Conservation (phyloP, 75 land plant species). For the Isoetes taiwanensis region DNA sequence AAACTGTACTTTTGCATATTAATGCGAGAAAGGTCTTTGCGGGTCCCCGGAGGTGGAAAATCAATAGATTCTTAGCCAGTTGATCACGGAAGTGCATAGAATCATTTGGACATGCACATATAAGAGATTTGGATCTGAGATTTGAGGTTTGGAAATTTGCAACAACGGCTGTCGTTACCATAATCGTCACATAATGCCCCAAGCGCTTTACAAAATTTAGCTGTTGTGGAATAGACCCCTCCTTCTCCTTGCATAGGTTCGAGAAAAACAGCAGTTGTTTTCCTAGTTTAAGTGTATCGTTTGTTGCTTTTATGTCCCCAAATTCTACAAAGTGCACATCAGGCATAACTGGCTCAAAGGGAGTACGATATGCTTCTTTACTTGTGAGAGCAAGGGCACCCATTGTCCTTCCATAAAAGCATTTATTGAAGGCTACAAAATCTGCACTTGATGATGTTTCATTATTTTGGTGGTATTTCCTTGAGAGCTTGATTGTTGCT, state of each 20-base stretch:
- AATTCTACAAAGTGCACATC: constrained; percentile 72
- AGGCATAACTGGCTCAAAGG: constrained; percentile 91
- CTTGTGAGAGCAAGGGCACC: constrained; percentile 92
- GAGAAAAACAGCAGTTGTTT: constrained; percentile 86
- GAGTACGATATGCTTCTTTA: constrained; percentile 64
- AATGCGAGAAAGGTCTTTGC: too few species aligned
- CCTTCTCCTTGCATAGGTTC: constrained; percentile 97
- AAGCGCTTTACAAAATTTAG: constrained; percentile 43
- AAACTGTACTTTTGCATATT: too few species aligned
- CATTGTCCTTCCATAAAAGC: constrained; percentile 88
- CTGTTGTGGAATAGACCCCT: constrained; percentile 58
- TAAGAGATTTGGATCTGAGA: too few species aligned
- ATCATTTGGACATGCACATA: too few species aligned
- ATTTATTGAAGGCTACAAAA: constrained; percentile 53
- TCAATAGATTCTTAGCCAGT: too few species aligned
- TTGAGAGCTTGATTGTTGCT: constrained; percentile 84
- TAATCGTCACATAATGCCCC: constrained; percentile 56
- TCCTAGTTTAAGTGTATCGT: constrained; percentile 31
- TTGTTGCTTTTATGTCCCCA: constrained; percentile 52
- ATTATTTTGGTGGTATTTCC: constrained; percentile 53
- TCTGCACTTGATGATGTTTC: constrained; percentile 31
- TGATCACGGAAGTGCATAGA: too few species aligned
- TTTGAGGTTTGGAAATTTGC: too few species aligned
- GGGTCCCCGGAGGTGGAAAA: too few species aligned
- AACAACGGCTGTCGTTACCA: too few species aligned